Evolutionary conservation across 164 flowering plant species (phyloP).

Genomic region (Stephania cephalantha): DNA sequence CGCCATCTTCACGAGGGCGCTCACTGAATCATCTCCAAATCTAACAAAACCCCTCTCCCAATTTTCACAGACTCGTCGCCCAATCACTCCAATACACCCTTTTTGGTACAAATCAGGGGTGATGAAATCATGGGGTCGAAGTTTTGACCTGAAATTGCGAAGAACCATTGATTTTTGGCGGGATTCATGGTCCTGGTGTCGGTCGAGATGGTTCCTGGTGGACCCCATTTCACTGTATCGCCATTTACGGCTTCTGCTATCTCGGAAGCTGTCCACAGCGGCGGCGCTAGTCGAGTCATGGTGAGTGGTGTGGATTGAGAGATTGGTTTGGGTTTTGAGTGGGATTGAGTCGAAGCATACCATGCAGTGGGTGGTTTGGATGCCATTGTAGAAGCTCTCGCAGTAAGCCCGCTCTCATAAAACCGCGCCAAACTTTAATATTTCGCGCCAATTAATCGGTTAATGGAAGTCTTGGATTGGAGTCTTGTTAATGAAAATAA

Average conservation of each 20-base stretch:
- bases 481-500: too few relatives aligned
- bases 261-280: slow-evolving; percentile 23
- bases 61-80: slow-evolving; percentile 23
- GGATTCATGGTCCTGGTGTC: slow-evolving; percentile 23
- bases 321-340: not conserved
- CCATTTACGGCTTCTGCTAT: slow-evolving; percentile 29
- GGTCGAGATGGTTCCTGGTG: slow-evolving; percentile 27
- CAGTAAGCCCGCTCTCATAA: too few relatives aligned
- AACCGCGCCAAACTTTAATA: too few relatives aligned
- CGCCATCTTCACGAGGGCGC: slow-evolving; percentile 30
- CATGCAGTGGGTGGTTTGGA: not conserved
- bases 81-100: slow-evolving; percentile 31
- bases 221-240: slow-evolving; percentile 25
- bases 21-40: slow-evolving; percentile 10
- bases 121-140: slow-evolving; percentile 31
- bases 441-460: too few relatives aligned
- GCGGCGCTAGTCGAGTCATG: not conserved
- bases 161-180: slow-evolving; percentile 24
- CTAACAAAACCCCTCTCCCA: slow-evolving; percentile 34
- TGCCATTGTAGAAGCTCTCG: too few relatives aligned
- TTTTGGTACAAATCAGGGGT: slow-evolving; percentile 15
- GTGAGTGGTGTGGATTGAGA: not conserved
- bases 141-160: slow-evolving; percentile 23
- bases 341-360: not conserved
- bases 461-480: too few relatives aligned